These are phyloP conservation scores for Huntiella bhutanensis DNA, from an alignment of 2,329 filamentous ascomycete species.

Conservation along the genomic window DNA sequence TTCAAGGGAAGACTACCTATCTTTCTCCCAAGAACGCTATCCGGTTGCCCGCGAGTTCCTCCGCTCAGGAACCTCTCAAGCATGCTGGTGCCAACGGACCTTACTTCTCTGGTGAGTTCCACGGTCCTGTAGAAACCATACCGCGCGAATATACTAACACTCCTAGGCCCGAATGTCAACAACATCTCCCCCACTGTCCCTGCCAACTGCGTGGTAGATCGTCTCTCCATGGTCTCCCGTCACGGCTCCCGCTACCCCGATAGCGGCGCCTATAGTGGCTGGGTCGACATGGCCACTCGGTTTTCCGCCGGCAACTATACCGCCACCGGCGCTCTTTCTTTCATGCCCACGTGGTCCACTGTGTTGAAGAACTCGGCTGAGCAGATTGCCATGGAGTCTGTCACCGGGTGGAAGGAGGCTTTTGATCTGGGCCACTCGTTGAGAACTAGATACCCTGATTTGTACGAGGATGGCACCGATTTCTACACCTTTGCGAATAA, in stretches of 20 bases:
- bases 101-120: slow-evolving; percentile 27
- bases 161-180: slow-evolving; percentile 33
- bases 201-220: slow-evolving; percentile 36
- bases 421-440: slow-evolving; percentile 35
- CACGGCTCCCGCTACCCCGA: slow-evolving; percentile 48
- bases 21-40: slow-evolving; percentile 10
- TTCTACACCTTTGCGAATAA: slow-evolving; percentile 48
- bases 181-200: slow-evolving; percentile 35
- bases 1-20: not conserved
- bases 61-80: slow-evolving; percentile 20
- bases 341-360: slow-evolving; percentile 39
- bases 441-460: slow-evolving; percentile 27
- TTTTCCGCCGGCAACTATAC: slow-evolving; percentile 35
- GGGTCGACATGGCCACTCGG: slow-evolving; percentile 29
- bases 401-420: slow-evolving; percentile 44
- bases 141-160: not conserved
- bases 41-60: slow-evolving; percentile 4
- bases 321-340: slow-evolving; percentile 32
- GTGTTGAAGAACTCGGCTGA: slow-evolving; percentile 32
- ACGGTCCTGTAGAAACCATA: not conserved
- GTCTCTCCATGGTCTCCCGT: slow-evolving; percentile 38
- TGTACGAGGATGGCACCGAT: slow-evolving; percentile 29
- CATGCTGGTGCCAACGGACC: slow-evolving; percentile 35
- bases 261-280: slow-evolving; percentile 36
- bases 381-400: slow-evolving; percentile 39